Evolutionary conservation across 805 yeast genomes (phyloP).

Genomic region (Isabelozyma rhagii): DNA sequence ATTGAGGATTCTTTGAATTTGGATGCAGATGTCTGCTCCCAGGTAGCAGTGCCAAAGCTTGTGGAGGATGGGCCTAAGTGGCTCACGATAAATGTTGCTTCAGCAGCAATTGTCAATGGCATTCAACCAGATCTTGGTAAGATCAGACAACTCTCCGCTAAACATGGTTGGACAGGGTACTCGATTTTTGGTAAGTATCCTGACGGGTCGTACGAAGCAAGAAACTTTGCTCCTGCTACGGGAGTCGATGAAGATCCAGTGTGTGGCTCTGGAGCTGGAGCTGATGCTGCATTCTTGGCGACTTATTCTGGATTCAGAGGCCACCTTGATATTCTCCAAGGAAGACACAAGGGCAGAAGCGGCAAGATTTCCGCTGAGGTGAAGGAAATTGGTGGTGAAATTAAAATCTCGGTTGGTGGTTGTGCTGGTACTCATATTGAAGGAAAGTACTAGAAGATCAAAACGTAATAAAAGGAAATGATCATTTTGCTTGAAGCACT

Average conservation of each 20-base stretch:
- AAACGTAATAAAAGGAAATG: no score
- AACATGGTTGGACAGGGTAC: conserved; percentile 28
- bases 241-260: conserved; percentile 51
- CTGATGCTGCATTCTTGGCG: conserved; percentile 21
- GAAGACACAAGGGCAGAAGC: conserved; percentile 1
- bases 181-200: conserved; percentile 35
- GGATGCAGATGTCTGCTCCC: neutral
- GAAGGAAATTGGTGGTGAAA: neutral
- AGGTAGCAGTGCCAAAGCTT: conserved; percentile 17
- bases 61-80: conserved; percentile 48
- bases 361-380: neutral
- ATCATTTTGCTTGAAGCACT: no score
- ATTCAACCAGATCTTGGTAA: conserved; percentile 26
- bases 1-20: conserved; percentile 8
- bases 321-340: conserved; percentile 8
- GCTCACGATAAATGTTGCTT: conserved; percentile 33
- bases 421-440: neutral
- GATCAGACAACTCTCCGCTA: conserved; percentile 13
- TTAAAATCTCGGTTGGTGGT: neutral
- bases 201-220: conserved; percentile 23
- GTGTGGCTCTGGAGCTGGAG: conserved; percentile 49
- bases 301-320: conserved; percentile 5
- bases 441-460: neutral
- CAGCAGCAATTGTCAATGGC: conserved; percentile 27
- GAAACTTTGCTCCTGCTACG: conserved; percentile 41